Evolutionary conservation across 257 asterid genomes (phyloP).

Genomic region (Solanum arcanum): DNA sequence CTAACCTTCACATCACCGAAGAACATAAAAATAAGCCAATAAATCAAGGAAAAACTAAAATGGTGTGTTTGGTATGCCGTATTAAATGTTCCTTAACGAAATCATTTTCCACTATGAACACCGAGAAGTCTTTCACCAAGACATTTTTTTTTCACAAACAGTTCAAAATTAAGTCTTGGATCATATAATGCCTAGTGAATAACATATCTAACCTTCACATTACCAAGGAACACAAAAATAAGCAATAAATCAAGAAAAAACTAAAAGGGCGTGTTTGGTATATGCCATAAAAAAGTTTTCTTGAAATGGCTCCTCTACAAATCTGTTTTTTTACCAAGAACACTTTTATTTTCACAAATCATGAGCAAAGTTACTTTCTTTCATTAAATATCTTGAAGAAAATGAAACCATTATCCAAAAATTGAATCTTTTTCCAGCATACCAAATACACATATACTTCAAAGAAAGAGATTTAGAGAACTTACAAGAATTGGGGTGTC

Average conservation of each 20-base stretch:
- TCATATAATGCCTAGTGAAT: conserved; percentile 75
- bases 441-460: neutral
- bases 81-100: neutral
- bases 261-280: neutral
- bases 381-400: neutral
- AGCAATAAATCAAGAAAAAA: neutral
- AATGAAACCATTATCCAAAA: neutral
- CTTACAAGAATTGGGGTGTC: conserved; percentile 65
- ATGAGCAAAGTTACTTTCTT: neutral
- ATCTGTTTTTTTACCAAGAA: neutral
- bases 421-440: neutral
- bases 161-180: conserved; percentile 10
- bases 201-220: conserved; percentile 68
- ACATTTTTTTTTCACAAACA: neutral
- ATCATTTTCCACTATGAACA: neutral
- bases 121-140: neutral
- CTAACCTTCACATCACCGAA: conserved; percentile 43
- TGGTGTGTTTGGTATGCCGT: neutral
- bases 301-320: neutral
- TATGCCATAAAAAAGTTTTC: neutral
- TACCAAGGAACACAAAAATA: neutral
- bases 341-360: neutral
- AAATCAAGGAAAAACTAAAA: neutral
- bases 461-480: neutral
- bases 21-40: neutral